Conservation (phyloP, 2,329 filamentous ascomycete genomes). For the Fusarium domesticum region DNA sequence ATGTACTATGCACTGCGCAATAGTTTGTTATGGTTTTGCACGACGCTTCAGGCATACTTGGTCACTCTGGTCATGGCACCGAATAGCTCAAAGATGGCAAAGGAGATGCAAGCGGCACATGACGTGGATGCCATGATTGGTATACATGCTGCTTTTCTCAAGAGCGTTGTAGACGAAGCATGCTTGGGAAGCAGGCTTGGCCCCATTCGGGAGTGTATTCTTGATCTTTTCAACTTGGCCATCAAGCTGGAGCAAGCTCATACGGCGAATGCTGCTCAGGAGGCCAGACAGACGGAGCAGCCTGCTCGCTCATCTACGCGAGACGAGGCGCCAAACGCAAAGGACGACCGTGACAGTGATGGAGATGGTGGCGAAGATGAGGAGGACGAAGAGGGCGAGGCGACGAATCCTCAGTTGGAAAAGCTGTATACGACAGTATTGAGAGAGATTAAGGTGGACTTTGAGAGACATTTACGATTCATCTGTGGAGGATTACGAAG, state of each 20-base stretch:
- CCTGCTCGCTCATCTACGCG: conserved; percentile 30
- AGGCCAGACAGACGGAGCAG: conserved; percentile 33
- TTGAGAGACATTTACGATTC: conserved; percentile 66
- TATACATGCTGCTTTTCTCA: conserved; percentile 63
- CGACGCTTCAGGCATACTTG: conserved; percentile 71
- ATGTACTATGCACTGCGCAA: conserved; percentile 62
- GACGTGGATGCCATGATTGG: conserved; percentile 81
- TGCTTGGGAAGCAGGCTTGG: conserved; percentile 66
- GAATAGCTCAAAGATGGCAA: conserved; percentile 54
- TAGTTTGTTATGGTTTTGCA: conserved; percentile 74
- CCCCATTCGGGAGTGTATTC: conserved; percentile 68
- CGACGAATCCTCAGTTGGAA: conserved; percentile 22
- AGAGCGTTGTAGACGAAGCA: conserved; percentile 62
- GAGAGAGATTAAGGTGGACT: conserved; percentile 56
- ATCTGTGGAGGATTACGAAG: conserved; percentile 69
- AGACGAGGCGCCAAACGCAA: conserved; percentile 19
- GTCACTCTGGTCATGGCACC: conserved; percentile 68
- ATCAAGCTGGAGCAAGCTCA: conserved; percentile 66
- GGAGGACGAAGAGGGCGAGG: conserved; percentile 25
- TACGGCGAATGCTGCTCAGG: conserved; percentile 36
- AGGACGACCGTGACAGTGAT: conserved; percentile 28
- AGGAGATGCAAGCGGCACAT: conserved; percentile 55
- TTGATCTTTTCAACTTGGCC: conserved; percentile 74
- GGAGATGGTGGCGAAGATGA: conserved; percentile 37
- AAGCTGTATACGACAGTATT: conserved; percentile 52